phyloP scores from a whole-genome alignment of 768 basidiomycete genomes.

The Fomitopsis serialis region DNA sequence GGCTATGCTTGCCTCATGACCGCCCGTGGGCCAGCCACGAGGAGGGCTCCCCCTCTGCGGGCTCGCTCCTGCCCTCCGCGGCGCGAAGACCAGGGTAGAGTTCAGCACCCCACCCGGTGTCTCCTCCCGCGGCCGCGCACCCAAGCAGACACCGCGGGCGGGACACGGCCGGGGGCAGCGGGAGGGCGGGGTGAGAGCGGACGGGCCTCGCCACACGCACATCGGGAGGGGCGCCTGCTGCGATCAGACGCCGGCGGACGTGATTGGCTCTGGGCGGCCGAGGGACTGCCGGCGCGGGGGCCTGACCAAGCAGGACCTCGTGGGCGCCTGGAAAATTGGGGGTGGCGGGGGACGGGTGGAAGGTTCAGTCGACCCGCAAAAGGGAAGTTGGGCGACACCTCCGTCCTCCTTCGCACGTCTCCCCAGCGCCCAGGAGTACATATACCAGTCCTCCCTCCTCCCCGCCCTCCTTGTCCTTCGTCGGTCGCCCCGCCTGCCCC shows the following conservation, averaged over 20 bases:
- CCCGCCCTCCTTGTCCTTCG: constrained; percentile 18
- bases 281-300: background rate
- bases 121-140: background rate
- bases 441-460: constrained; percentile 29
- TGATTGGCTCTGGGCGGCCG: background rate
- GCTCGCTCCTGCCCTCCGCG: background rate
- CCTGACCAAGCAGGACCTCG: constrained; percentile 5
- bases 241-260: background rate
- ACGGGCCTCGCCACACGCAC: background rate
- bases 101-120: background rate
- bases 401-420: constrained; percentile 17
- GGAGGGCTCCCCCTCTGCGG: background rate
- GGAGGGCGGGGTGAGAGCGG: background rate
- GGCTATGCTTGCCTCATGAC: constrained; percentile 10
- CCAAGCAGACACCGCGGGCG: background rate
- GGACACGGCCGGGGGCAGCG: background rate
- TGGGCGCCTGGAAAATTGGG: background rate
- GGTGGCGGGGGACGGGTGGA: constrained; percentile 11
- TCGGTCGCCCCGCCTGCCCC: constrained; percentile 8
- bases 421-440: constrained; percentile 26
- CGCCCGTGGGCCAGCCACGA: constrained; percentile 1
- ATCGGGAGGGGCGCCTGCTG: background rate
- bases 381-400: constrained; percentile 7
- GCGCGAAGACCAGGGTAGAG: background rate
- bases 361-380: constrained; percentile 5